phyloP scores from a whole-genome alignment of 129 eudicot genomes.

The Escallonia rubra region DNA sequence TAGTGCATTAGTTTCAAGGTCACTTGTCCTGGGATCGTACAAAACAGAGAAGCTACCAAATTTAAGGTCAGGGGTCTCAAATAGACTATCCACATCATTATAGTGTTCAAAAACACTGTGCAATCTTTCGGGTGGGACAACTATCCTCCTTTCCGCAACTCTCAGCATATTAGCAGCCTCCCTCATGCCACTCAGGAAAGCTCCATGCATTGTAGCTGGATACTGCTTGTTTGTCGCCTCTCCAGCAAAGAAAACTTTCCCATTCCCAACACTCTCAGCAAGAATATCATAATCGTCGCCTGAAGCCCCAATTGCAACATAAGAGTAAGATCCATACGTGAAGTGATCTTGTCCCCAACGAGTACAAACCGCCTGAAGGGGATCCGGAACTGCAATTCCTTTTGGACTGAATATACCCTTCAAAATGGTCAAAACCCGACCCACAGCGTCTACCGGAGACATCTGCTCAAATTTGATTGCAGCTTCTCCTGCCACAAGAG shows the following conservation, averaged over 20 bases:
- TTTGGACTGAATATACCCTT: constrained; percentile 88
- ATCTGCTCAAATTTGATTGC: constrained; percentile 70
- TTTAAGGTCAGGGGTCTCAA: constrained; percentile 29
- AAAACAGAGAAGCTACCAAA: constrained; percentile 42
- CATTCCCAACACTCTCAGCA: constrained; percentile 75
- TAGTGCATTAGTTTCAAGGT: constrained; percentile 35
- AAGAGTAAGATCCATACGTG: constrained; percentile 81
- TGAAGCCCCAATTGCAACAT: constrained; percentile 90
- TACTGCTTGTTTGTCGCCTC: constrained; percentile 94
- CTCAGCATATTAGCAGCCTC: constrained; percentile 90
- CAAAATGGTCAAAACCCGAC: constrained; percentile 64
- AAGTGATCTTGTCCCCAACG: constrained; percentile 98
- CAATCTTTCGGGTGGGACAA: constrained; percentile 17
- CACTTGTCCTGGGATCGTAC: constrained; percentile 39
- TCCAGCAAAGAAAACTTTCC: constrained; percentile 91
- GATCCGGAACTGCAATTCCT: constrained; percentile 94
- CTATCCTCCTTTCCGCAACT: constrained; percentile 49
- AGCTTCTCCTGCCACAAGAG: constrained; percentile 94
- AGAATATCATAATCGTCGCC: constrained; percentile 96
- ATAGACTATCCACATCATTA: constrained; percentile 24
- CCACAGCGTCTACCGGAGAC: constrained; percentile 81
- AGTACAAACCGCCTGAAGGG: constrained; percentile 87
- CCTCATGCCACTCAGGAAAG: constrained; percentile 97
- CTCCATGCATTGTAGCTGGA: constrained; percentile 99
- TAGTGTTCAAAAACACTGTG: constrained; percentile 16